Evolutionary conservation across 2,329 filamentous ascomycete species (phyloP).

Genomic region (Curvularia spicifera): DNA sequence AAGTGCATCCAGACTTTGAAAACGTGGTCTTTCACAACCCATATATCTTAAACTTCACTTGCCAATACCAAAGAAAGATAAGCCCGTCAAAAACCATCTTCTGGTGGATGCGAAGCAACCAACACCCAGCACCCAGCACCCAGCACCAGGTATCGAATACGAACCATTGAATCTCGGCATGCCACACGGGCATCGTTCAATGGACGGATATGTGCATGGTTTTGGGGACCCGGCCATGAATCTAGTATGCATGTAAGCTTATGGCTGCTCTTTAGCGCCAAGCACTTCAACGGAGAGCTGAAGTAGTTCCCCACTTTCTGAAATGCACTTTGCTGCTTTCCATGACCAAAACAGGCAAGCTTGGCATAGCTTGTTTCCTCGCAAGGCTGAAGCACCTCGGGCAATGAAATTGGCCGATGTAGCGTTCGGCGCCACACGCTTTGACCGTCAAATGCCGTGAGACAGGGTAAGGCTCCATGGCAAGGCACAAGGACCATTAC

Average conservation of each 20-base stretch:
- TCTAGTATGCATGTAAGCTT: not conserved
- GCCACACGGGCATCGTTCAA: not conserved
- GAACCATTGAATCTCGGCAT: slow-evolving; percentile 2
- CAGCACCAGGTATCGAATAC: slow-evolving; percentile 2
- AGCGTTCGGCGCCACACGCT: not conserved
- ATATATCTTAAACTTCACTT: slow-evolving; percentile 7
- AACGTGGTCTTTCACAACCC: not conserved
- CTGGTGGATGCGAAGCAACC: not conserved
- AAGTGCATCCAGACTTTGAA: slow-evolving; percentile 4
- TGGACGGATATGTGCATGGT: not conserved
- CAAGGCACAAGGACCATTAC: not conserved
- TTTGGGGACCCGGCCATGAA: slow-evolving; percentile 3
- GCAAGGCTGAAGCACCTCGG: not conserved
- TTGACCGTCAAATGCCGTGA: not conserved
- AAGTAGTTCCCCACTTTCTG: not conserved
- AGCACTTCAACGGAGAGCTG: not conserved
- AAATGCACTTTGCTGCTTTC: slow-evolving; percentile 25
- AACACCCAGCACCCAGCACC: too few relatives aligned
- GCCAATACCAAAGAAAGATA: not conserved
- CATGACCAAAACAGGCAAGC: slow-evolving; percentile 6
- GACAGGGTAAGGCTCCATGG: not conserved
- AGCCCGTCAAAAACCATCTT: not conserved
- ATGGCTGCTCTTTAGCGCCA: too few relatives aligned
- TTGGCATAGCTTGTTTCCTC: not conserved
- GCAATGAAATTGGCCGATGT: not conserved